Conservation (phyloP, 2,329 filamentous ascomycete genomes). For the Nemania sp. region DNA sequence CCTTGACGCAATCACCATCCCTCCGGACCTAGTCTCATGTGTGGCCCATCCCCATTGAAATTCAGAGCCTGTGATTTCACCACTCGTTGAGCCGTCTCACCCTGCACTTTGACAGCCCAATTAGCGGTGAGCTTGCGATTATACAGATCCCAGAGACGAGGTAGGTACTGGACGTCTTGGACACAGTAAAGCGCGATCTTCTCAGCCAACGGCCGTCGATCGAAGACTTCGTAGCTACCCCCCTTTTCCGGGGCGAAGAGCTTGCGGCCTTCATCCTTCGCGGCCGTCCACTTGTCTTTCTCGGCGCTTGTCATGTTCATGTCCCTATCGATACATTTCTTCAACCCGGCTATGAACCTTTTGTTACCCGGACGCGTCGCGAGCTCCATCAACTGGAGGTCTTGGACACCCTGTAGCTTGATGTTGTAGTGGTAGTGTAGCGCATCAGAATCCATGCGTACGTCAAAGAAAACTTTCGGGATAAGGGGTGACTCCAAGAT, state of each 20-base stretch:
- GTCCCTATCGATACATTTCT: slow-evolving; percentile 51
- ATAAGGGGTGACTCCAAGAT: slow-evolving; percentile 60
- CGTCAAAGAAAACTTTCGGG: slow-evolving; percentile 68
- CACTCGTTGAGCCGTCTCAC: slow-evolving; percentile 48
- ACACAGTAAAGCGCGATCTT: slow-evolving; percentile 60
- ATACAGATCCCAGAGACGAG: slow-evolving; percentile 51
- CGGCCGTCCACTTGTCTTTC: slow-evolving; percentile 45
- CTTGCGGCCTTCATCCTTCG: slow-evolving; percentile 53
- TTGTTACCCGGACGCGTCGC: slow-evolving; percentile 47
- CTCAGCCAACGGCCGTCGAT: slow-evolving; percentile 56
- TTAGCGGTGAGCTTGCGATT: slow-evolving; percentile 38
- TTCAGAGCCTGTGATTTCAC: slow-evolving; percentile 45
- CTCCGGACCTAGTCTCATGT: slow-evolving; percentile 49
- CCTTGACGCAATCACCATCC: slow-evolving; percentile 23
- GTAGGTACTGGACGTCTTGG: slow-evolving; percentile 59
- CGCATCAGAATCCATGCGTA: slow-evolving; percentile 69
- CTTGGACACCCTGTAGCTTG: slow-evolving; percentile 57
- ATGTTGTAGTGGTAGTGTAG: slow-evolving; percentile 61
- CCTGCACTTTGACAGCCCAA: slow-evolving; percentile 44
- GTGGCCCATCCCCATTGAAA: slow-evolving; percentile 47
- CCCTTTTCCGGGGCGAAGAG: slow-evolving; percentile 58
- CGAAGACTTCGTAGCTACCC: slow-evolving; percentile 61
- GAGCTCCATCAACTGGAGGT: slow-evolving; percentile 69
- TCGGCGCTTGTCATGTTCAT: slow-evolving; percentile 12
- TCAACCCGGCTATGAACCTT: slow-evolving; percentile 43